Evolutionary conservation across 2,329 filamentous ascomycete genomes (phyloP), one percentile per base, ranked within the genome.

Genomic region (Mariannaea sp.): DNA sequence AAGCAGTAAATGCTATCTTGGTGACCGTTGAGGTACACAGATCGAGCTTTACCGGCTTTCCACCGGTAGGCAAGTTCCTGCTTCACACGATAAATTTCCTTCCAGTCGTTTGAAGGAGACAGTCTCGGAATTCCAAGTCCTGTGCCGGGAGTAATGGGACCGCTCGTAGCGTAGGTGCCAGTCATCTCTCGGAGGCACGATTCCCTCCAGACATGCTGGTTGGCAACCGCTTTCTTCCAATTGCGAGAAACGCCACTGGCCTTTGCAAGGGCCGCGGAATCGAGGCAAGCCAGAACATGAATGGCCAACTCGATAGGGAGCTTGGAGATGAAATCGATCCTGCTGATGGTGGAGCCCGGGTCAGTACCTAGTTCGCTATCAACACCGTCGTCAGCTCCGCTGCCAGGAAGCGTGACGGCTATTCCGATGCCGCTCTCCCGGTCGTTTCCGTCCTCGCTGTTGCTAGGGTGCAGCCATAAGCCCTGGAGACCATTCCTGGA

Each of bases 1-100:
- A 96, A 84, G 72, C 94, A 99, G 75, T 99, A 99, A 52, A 99
- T 95, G 61, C 92, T 97, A 71, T 99, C 94, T 20, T 87, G 86
- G 70, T 99, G 94, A 2, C 94, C 94, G 65, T 94, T 91, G 17
- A 99, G 81, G 71, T 97, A 97, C 50, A 96, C 85, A 1, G 91
- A 87, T 39, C 85, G 87, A 7, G 92, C 90, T 60, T 87, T 86
- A 50, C 89, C 88, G 44, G 86, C 77, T 64, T 84, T 86, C 94
- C 94, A 99, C 58, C 89, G 85, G 60, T 80, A 77, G 62, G 91
- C 87, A 56, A 99, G 80, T 57, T 88, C 82, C 55, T 86, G 82
- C 62, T 90, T 87, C 38, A 89, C 87, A 62, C 85, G 80, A 71
- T 92, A 96, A 69, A 97, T 89, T 60, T 85, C 82, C 73, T 89